A percentile compares a stretch with the other conserved stretches of the same genome.
phyloP scores from a whole-genome alignment of 2,329 filamentous ascomycete species.

The Alternaria consortialis region DNA sequence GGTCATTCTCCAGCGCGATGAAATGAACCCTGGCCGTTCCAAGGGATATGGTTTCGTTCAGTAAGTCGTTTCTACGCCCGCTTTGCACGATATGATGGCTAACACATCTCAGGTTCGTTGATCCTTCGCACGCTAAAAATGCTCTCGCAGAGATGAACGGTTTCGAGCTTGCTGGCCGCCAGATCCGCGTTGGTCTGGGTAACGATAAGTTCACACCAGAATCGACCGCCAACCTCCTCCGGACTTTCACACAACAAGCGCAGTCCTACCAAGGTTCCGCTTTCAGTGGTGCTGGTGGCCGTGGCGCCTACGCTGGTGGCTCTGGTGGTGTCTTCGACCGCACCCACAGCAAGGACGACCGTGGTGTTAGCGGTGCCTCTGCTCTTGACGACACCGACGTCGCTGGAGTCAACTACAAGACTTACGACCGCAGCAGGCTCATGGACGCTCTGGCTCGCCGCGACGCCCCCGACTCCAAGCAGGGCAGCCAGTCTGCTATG shows the following conservation, averaged over 20 bases:
- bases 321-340: conserved; percentile 81
- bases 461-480: conserved; percentile 70
- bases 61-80: conserved; percentile 65
- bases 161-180: conserved; percentile 95
- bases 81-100: conserved; percentile 4
- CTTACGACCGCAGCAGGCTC: conserved; percentile 96
- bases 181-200: conserved; percentile 97
- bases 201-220: conserved; percentile 99
- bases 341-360: conserved; percentile 87
- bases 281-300: conserved; percentile 89
- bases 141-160: conserved; percentile 99
- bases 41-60: conserved; percentile 98
- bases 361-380: conserved; percentile 85
- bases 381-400: conserved; percentile 98
- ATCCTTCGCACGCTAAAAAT: conserved; percentile 89
- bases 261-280: conserved; percentile 82
- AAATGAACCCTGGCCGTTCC: conserved; percentile 65
- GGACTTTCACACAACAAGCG: conserved; percentile 78
- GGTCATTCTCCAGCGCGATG: conserved; percentile 96
- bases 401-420: conserved; percentile 98
- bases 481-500: conserved; percentile 52
- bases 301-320: conserved; percentile 81
- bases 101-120: conserved; percentile 76
- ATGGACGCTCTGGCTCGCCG: conserved; percentile 95
- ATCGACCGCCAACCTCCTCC: conserved; percentile 89